phyloP scores from a whole-genome alignment of 768 basidiomycete species.

The Leucosporidium yakuticum region DNA sequence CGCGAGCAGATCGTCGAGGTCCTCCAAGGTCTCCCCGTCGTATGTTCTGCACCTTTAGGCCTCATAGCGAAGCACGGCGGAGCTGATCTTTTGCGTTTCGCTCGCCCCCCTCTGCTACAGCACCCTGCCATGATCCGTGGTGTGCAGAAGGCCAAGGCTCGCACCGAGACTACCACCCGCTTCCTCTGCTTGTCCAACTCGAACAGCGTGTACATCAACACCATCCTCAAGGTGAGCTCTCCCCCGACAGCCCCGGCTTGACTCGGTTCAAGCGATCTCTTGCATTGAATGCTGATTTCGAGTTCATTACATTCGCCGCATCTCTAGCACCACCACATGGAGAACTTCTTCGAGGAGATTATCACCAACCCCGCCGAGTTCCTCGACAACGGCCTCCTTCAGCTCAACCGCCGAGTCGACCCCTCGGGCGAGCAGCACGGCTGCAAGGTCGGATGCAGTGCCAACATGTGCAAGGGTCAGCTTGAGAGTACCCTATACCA shows the following conservation, averaged over 20 bases:
- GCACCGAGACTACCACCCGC: conserved; percentile 56
- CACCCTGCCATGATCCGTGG: conserved; percentile 94
- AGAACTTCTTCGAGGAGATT: conserved; percentile 68
- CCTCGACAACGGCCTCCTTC: conserved; percentile 62
- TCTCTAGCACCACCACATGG: conserved; percentile 66
- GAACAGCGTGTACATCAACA: conserved; percentile 82
- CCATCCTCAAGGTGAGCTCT: conserved; percentile 66
- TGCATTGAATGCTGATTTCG: neutral
- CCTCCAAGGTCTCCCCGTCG: conserved; percentile 78
- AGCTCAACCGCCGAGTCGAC: conserved; percentile 67
- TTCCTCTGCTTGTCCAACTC: conserved; percentile 92
- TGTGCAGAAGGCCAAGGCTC: conserved; percentile 67
- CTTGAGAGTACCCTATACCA: neutral
- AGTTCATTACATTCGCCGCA: neutral
- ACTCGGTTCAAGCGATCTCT: neutral
- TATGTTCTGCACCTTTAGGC: conserved; percentile 46
- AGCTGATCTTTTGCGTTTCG: neutral
- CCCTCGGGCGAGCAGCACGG: conserved; percentile 70
- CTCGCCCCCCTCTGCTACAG: conserved; percentile 51
- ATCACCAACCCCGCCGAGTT: conserved; percentile 90
- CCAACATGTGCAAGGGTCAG: conserved; percentile 96
- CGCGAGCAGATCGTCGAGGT: conserved; percentile 70
- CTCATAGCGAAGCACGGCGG: neutral
- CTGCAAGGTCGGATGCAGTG: conserved; percentile 80
- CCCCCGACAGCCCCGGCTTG: neutral